Evolutionary conservation across 2,329 filamentous ascomycete species (phyloP).

Genomic region (Ophiostoma pallidulum): DNA sequence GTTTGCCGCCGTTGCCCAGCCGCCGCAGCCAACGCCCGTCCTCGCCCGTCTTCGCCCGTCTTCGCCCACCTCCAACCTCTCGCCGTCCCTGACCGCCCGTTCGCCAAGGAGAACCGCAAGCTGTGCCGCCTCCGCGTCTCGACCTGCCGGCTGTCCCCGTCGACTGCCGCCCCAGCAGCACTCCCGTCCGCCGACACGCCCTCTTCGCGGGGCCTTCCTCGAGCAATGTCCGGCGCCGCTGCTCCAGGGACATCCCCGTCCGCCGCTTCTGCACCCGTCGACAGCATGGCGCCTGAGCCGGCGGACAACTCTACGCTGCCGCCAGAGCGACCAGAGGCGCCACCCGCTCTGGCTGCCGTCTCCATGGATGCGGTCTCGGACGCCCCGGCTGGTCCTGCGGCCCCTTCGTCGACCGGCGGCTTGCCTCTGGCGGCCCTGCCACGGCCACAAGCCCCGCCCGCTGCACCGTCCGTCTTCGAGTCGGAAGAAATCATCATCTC

Average conservation of each 20-base stretch:
- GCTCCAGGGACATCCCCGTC: background rate
- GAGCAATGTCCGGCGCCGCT: conserved; percentile 6
- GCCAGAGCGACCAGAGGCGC: background rate
- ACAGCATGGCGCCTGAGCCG: background rate
- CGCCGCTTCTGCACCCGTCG: background rate
- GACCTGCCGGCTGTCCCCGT: too few relatives aligned
- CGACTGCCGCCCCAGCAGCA: background rate
- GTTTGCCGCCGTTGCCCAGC: background rate
- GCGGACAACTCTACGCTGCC: background rate
- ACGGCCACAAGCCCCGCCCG: conserved; percentile 2
- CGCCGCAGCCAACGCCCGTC: too few relatives aligned
- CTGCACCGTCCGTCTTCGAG: background rate
- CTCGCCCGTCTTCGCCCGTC: background rate
- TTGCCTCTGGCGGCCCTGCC: background rate
- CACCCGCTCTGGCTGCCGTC: too few relatives aligned
- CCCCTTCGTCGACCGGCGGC: too few relatives aligned
- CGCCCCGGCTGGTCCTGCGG: too few relatives aligned
- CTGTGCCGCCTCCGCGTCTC: too few relatives aligned
- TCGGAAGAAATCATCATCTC: conserved; percentile 7
- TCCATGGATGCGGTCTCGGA: too few relatives aligned
- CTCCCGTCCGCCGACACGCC: background rate
- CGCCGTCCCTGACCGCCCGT: background rate
- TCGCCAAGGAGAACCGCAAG: background rate
- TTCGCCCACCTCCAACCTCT: background rate
- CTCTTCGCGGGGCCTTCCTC: background rate